These are phyloP conservation scores for Teunomyces cretensis DNA, from an alignment of 805 yeast genomes.

Conservation along the genomic window DNA sequence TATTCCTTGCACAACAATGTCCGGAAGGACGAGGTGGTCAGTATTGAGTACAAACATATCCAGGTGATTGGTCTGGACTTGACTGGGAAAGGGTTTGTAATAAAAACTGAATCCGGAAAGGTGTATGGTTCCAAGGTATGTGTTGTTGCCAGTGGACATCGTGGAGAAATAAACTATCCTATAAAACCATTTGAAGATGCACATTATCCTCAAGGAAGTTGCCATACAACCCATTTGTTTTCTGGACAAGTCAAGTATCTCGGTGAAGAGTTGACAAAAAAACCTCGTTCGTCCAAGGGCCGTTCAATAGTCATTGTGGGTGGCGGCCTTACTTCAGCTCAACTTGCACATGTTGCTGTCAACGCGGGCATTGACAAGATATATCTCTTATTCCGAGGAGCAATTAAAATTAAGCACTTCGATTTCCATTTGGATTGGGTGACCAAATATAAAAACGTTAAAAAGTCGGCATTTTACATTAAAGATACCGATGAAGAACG, in stretches of 20 bases:
- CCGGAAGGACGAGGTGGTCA: slow-evolving; percentile 31
- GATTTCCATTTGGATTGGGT: slow-evolving; percentile 52
- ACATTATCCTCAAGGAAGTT: slow-evolving; percentile 23
- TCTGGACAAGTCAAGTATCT: slow-evolving; percentile 22
- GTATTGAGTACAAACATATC: slow-evolving; percentile 29
- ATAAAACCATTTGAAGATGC: slow-evolving; percentile 17
- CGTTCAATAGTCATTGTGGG: slow-evolving; percentile 38
- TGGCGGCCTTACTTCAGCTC: slow-evolving; percentile 49
- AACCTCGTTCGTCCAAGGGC: slow-evolving; percentile 7
- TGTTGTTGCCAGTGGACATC: slow-evolving; percentile 37
- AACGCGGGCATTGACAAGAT: slow-evolving; percentile 29
- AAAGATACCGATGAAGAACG: slow-evolving; percentile 44
- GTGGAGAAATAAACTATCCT: slow-evolving; percentile 35
- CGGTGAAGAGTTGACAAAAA: slow-evolving; percentile 13
- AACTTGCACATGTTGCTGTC: slow-evolving; percentile 40
- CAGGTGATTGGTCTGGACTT: slow-evolving; percentile 20
- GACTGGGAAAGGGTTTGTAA: slow-evolving; percentile 30
- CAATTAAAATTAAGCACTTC: slow-evolving; percentile 44
- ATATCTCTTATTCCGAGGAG: slow-evolving; percentile 35
- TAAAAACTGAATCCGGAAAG: slow-evolving; percentile 30
- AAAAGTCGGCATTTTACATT: slow-evolving; percentile 44
- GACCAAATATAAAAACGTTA: slow-evolving; percentile 46
- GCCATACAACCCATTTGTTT: slow-evolving; percentile 40
- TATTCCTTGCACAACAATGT: slow-evolving; percentile 31
- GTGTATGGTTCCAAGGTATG: slow-evolving; percentile 33